Evolutionary conservation across 225 moss, liverwort and hornwort species (phyloP), one percentile per base, ranked within the genome.

Genomic region (Sphagnum tenellum): DNA sequence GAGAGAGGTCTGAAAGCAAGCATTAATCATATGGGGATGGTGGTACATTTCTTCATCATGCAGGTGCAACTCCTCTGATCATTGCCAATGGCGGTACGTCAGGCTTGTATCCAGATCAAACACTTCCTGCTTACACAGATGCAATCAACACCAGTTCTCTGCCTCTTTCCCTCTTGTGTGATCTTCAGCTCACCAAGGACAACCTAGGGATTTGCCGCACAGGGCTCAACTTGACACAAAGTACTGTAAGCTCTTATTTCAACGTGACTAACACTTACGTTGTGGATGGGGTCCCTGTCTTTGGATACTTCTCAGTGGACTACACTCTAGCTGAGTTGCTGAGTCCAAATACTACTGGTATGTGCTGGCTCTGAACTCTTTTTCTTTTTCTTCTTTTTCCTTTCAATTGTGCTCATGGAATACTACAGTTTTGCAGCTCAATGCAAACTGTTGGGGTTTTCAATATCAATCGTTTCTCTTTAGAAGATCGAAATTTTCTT

Each of bases 71-170:
- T 9, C 98, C 98, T 50, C 3, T 89, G 45, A 56, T 93, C 5
- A 67, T 98, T 61, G 98, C 98, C 48, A 83, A 89, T 75, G 98
- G 98, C 66, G 98, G 98, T 46, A 83, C 86, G 45, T 90, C 98
- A 56, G 98, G 98, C 50, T 61, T 98, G 8, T 68, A 60, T 12
- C 98, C 98, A 4, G 86, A 79, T 46, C 93, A 98, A 76, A 90
- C 90, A 29, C 1, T 7, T 45, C 0, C 1, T 0, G 83, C 93
- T 29, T 93, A 90, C 56, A 0, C 0, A 0, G 87, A 90, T 68
- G 87, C 98, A 44, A 50, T 71, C 9, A 73, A 75, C 14, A 70
- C 74, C 72, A 74, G 79, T 55, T 52, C 65, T 67, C 68, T 80
- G 12, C 88, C 87, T 29, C 45, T 78, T 65, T 75, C 79, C 47